Percentiles rank a stretch among this genome's conserved stretches.
These are phyloP conservation scores for Rubia balearica DNA, from an alignment of 305 asterid genomes.

Conservation along the genomic window DNA sequence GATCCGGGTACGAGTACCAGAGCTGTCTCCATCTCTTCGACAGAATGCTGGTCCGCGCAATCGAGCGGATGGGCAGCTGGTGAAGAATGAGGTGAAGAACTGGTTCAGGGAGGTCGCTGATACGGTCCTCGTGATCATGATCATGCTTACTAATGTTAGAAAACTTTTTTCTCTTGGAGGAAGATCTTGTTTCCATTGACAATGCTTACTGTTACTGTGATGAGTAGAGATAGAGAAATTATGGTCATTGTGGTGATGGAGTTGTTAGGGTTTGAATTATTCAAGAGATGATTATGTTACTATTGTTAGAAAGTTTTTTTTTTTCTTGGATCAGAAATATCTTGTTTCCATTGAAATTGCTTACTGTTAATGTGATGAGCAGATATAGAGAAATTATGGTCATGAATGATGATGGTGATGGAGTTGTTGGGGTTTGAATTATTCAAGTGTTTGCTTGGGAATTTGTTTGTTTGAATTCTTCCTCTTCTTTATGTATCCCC, in stretches of 20 bases:
- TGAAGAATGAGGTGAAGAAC: conserved; percentile 50
- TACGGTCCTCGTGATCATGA: conserved; percentile 32
- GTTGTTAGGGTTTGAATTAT: conserved; percentile 42
- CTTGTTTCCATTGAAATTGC: too few species aligned
- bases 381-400: too few species aligned
- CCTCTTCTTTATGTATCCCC: too few species aligned
- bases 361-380: too few species aligned
- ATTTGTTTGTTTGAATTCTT: too few species aligned
- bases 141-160: not conserved
- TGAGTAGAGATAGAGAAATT: conserved; percentile 11
- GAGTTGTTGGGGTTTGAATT: too few species aligned
- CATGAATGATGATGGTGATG: too few species aligned
- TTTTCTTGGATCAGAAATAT: too few species aligned
- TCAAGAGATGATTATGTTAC: conserved; percentile 24
- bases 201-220: not conserved
- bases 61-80: conserved; percentile 48
- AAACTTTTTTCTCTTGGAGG: conserved; percentile 49
- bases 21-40: conserved; percentile 57
- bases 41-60: conserved; percentile 49
- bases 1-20: conserved; percentile 73
- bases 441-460: too few species aligned
- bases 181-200: conserved; percentile 79
- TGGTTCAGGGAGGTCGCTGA: conserved; percentile 74
- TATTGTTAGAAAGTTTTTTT: too few species aligned
- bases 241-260: conserved; percentile 9